phyloP scores from a whole-genome alignment of 331 rosid genomes.

The Rhamnella rubrinervis region DNA sequence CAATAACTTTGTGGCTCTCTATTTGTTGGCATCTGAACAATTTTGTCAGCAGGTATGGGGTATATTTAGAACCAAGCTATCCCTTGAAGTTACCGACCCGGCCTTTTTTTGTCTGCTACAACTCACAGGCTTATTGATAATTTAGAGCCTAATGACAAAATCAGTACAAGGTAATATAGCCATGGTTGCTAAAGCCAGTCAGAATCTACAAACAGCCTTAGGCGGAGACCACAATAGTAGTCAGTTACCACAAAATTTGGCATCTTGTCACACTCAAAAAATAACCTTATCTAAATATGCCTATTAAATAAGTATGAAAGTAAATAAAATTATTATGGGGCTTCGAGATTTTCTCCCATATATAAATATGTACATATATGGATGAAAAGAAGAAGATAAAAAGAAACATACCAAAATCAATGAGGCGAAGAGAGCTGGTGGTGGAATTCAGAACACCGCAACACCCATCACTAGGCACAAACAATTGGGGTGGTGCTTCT shows the following conservation, averaged over 20 bases:
- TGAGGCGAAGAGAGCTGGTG: constrained; percentile 30
- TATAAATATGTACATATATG: background rate
- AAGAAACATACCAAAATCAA: constrained; percentile 1
- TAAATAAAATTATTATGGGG: constrained; percentile 31
- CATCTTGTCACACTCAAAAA: no score
- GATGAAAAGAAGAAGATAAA: constrained; percentile 2
- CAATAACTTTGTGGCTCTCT: constrained; percentile 16
- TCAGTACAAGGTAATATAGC: no score
- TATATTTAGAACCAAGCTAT: constrained; percentile 5
- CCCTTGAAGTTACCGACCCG: constrained; percentile 33
- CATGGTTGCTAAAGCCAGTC: no score
- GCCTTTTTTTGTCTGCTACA: constrained; percentile 24
- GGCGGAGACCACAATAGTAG: no score
- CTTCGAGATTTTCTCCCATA: constrained; percentile 26
- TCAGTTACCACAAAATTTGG: no score
- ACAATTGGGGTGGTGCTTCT: constrained; percentile 82
- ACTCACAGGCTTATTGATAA: background rate
- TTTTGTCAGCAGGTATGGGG: constrained; percentile 6
- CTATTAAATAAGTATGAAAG: no score
- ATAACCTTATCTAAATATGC: no score
- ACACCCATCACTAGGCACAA: constrained; percentile 62
- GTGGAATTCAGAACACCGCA: constrained; percentile 73
- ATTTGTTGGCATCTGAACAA: constrained; percentile 17
- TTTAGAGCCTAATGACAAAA: background rate
- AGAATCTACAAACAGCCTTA: no score